These are phyloP conservation scores for Colletotrichum nymphaeae DNA, from an alignment of 2,329 filamentous ascomycete species.

Conservation along the genomic window DNA sequence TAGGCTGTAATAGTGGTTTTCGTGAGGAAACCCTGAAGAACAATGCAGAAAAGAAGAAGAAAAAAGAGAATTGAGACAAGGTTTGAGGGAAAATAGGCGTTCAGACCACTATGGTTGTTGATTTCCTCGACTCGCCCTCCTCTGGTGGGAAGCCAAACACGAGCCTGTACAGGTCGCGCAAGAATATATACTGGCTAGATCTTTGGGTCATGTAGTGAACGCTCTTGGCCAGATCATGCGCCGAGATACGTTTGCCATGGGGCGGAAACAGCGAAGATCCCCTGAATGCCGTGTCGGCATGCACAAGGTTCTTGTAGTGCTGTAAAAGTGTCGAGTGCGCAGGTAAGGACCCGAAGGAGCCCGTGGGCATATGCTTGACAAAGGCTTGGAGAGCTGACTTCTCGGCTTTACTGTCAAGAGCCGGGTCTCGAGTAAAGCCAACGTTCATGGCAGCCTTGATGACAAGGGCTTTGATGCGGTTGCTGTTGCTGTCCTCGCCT, in stretches of 20 bases:
- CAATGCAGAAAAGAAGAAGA: background rate
- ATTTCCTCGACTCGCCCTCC: constrained; percentile 77
- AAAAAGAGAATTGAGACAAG: background rate
- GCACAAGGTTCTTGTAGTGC: constrained; percentile 83
- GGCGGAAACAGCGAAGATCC: constrained; percentile 64
- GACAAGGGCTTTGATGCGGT: constrained; percentile 81
- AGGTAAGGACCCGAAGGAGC: constrained; percentile 80
- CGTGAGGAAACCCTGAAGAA: background rate
- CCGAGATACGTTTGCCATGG: constrained; percentile 69
- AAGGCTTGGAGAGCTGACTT: constrained; percentile 76
- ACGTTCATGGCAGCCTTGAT: constrained; percentile 88
- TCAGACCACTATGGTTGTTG: constrained; percentile 70
- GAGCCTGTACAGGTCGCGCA: constrained; percentile 83
- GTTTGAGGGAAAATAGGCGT: background rate
- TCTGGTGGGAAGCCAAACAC: constrained; percentile 89
- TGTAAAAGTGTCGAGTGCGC: constrained; percentile 79
- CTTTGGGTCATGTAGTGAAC: constrained; percentile 80
- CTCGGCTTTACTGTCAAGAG: constrained; percentile 55
- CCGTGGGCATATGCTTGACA: constrained; percentile 78
- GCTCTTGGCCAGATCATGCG: constrained; percentile 83
- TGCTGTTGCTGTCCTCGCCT: constrained; percentile 80
- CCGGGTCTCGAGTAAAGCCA: constrained; percentile 75
- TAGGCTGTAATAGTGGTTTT: background rate
- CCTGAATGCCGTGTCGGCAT: constrained; percentile 76
- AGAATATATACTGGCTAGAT: constrained; percentile 78